These are phyloP conservation scores for Termitomyces sp. DNA, from an alignment of 768 basidiomycete species.

Conservation along the genomic window DNA sequence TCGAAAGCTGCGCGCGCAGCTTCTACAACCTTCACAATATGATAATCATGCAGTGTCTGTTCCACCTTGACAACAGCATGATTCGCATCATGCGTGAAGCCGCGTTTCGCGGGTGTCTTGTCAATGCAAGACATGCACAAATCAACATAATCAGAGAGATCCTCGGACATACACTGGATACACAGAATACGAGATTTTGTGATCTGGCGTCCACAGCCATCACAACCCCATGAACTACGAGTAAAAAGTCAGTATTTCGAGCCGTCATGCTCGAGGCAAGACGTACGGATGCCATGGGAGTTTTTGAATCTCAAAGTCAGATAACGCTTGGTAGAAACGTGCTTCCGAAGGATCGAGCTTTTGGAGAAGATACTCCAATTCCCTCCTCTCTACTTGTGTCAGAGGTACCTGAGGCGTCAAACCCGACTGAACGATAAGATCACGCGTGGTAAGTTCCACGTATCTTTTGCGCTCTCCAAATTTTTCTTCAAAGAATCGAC, in stretches of 20 bases:
- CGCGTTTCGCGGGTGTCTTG: conserved; percentile 22
- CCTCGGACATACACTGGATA: conserved; percentile 29
- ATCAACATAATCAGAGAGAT: conserved; percentile 30
- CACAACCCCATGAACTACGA: conserved; percentile 28
- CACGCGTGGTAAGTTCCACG: conserved; percentile 26
- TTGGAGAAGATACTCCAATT: conserved; percentile 26
- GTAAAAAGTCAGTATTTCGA: not conserved
- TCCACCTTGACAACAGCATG: conserved; percentile 30
- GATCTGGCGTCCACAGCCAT: conserved; percentile 28
- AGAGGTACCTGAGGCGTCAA: conserved; percentile 28
- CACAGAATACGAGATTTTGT: conserved; percentile 29
- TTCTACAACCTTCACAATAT: conserved; percentile 24
- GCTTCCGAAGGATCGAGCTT: conserved; percentile 30
- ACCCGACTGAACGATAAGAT: conserved; percentile 25
- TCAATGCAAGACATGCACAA: conserved; percentile 30
- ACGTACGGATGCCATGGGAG: conserved; percentile 34
- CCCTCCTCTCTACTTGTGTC: conserved; percentile 21
- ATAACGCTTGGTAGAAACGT: conserved; percentile 30
- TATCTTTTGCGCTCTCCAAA: conserved; percentile 27
- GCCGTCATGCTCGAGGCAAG: not conserved
- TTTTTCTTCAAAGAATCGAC: conserved; percentile 27
- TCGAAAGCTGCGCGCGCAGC: conserved; percentile 20
- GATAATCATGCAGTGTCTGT: conserved; percentile 28
- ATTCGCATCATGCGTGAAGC: conserved; percentile 27
- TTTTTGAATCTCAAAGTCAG: conserved; percentile 29